A percentile compares a stretch with the other conserved stretches of the same genome.
Evolutionary conservation across 345 rosid species (phyloP).

Genomic region (Draba incana): DNA sequence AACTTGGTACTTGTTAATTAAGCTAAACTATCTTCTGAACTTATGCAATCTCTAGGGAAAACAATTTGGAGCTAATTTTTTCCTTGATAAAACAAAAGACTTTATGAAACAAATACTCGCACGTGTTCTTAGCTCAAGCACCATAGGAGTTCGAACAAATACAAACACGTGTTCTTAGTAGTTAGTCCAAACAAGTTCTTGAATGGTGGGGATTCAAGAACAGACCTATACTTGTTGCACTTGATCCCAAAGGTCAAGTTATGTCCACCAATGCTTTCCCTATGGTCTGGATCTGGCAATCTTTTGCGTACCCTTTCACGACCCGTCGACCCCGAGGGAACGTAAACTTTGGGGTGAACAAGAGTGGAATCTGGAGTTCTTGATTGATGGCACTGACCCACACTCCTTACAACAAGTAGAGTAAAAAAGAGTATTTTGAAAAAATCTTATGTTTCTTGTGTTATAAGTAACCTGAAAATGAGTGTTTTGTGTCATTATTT

Average conservation of each 20-base stretch:
- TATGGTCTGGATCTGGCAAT: conserved; percentile 92
- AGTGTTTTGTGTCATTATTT: neutral
- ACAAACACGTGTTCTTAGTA: no score
- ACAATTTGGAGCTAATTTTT: no score
- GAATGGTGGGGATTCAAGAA: conserved; percentile 69
- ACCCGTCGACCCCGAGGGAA: conserved; percentile 56
- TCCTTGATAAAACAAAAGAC: no score
- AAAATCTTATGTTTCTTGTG: neutral
- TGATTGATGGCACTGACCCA: conserved; percentile 59
- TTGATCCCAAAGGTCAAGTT: conserved; percentile 80
- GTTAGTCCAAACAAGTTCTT: no score
- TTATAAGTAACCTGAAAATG: conserved; percentile 5
- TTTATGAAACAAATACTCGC: no score
- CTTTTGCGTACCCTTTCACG: conserved; percentile 74
- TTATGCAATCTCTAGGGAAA: no score
- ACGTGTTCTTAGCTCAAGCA: no score
- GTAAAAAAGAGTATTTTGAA: neutral
- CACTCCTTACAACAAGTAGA: conserved; percentile 53
- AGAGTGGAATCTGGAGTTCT: conserved; percentile 60
- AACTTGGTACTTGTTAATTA: no score
- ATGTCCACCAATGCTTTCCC: conserved; percentile 71
- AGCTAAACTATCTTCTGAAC: no score
- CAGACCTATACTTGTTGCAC: conserved; percentile 73
- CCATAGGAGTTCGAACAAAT: no score
- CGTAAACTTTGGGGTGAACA: conserved; percentile 66